phyloP scores from a whole-genome alignment of 495 filamentous ascomycete species.

The Echria macrotheca region DNA sequence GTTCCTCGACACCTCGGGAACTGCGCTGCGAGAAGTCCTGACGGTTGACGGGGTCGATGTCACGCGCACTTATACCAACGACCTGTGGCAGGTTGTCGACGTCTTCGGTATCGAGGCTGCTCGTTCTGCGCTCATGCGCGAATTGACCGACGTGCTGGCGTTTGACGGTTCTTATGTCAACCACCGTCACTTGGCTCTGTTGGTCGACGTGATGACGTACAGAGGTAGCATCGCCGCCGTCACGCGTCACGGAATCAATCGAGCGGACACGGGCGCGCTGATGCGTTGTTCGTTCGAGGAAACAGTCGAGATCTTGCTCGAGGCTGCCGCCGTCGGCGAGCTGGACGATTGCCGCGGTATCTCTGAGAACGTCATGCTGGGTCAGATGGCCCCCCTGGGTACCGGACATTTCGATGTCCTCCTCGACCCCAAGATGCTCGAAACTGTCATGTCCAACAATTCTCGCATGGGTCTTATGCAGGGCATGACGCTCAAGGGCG shows the following conservation, averaged over 20 bases:
- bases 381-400: constrained; percentile 91
- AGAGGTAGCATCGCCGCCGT: constrained; percentile 90
- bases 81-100: constrained; percentile 86
- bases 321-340: constrained; percentile 89
- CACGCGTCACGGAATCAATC: constrained; percentile 97
- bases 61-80: constrained; percentile 87
- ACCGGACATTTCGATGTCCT: constrained; percentile 92
- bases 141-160: constrained; percentile 83
- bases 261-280: constrained; percentile 92
- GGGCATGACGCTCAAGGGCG: constrained; percentile 66
- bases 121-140: constrained; percentile 74
- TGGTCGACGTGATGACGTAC: constrained; percentile 97
- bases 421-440: constrained; percentile 89
- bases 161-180: constrained; percentile 99
- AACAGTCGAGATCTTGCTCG: constrained; percentile 94
- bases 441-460: constrained; percentile 89
- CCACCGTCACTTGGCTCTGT: constrained; percentile 90
- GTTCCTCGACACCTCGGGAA: constrained; percentile 91
- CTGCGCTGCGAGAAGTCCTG: constrained; percentile 74
- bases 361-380: constrained; percentile 97
- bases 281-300: constrained; percentile 99
- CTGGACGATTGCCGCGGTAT: constrained; percentile 96
- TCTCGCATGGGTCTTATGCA: constrained; percentile 73
- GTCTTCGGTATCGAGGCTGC: constrained; percentile 96
- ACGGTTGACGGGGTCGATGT: constrained; percentile 84